Evolutionary conservation across 2,329 filamentous ascomycete species (phyloP), one percentile per base, ranked within the genome.

Genomic region (Xylaria sp.): DNA sequence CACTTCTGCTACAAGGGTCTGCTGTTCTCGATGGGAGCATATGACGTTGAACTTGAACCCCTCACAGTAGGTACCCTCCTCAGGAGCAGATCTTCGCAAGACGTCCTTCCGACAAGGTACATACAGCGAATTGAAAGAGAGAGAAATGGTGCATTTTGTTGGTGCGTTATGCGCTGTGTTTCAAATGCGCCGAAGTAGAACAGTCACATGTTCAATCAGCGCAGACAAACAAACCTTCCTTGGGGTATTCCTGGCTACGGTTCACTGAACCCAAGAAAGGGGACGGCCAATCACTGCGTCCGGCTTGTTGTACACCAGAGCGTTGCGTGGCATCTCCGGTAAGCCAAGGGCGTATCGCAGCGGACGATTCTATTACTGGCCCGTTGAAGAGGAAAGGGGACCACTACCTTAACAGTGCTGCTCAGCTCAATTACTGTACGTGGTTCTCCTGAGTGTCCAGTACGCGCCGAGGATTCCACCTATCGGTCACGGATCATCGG

Each of bases 11-110:
- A n/a, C 57, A 62, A 46, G 48, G 57, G 50, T 51, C 18, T 37
- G 13, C 7, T 39, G 10, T 28, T 28, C 2, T 55, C n/a, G 15
- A 52, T 57, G 25, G 61, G 68, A 55, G 32, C 56, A 48, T 68
- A 70, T 70, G 68, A 70, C 68, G 68, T 70, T 65, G 46, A 15
- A 46, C 25, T 32, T 20, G 46, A 51, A 51, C 65, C 56, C 57
- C 54, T 68, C 66, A 25, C 23, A 25, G 23, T 25, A 25, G 23
- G 23, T 13, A 18, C 12, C 12, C 12, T 15, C 15, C 10, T 61
- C 50, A 55, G 54, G 41, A 61, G 52, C 52, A 46, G 48, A 60
- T 63, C 59, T 60, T 66, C 64, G 58, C 63, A 54, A 8, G 52
- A 44, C 23, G 39, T 54, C 48, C 63, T 39, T 57, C 52, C 56